A percentile compares a stretch with the other conserved stretches of the same genome.
phyloP scores from a whole-genome alignment of 805 yeast species.

The Wickerhamomyces queroliae region DNA sequence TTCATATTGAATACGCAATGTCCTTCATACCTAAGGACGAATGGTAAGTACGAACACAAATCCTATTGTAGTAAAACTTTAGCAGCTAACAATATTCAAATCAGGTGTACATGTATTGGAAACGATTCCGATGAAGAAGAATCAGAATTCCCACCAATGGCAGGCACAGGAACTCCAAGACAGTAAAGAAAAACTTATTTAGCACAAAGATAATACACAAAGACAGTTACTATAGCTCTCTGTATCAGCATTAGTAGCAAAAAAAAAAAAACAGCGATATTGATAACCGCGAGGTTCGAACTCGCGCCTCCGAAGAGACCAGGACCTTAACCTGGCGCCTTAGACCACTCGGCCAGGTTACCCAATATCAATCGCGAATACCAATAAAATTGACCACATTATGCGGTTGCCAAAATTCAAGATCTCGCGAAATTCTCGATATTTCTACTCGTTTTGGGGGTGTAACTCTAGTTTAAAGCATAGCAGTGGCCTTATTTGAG shows the following conservation, averaged over 20 bases:
- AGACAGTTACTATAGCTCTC: no score
- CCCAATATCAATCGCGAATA: constrained; percentile 22
- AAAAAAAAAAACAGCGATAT: constrained; percentile 28
- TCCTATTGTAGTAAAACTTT: no score
- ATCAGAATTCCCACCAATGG: no score
- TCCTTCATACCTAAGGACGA: not conserved
- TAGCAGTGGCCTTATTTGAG: no score
- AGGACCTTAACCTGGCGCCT: constrained; percentile 75
- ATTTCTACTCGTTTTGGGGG: not conserved
- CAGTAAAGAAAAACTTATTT: no score
- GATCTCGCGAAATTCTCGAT: not conserved
- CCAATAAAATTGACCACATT: not conserved
- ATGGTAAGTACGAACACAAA: no score
- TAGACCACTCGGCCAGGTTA: constrained; percentile 70
- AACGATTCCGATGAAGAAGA: no score
- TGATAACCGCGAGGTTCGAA: constrained; percentile 84
- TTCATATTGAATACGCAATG: not conserved
- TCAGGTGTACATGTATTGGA: no score
- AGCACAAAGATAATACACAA: no score
- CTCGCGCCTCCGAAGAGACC: constrained; percentile 85
- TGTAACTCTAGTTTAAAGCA: not conserved
- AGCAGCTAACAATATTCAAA: no score
- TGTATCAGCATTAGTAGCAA: no score
- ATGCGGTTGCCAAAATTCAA: not conserved
- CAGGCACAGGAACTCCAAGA: no score